phyloP scores from a whole-genome alignment of 2,329 filamentous ascomycete genomes.

The Didymellaceae sp. region DNA sequence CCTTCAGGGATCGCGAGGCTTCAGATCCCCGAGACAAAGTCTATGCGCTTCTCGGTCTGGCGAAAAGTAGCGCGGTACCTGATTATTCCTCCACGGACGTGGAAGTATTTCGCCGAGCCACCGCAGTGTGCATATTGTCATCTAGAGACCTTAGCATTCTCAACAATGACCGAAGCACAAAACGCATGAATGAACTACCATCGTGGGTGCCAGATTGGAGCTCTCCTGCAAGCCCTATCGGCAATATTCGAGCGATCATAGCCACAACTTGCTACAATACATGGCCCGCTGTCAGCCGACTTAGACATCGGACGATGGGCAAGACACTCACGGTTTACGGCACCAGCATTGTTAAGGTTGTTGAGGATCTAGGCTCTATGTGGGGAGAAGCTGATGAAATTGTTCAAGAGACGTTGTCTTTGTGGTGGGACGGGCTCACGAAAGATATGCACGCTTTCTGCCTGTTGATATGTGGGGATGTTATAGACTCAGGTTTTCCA shows the following conservation, averaged over 20 bases:
- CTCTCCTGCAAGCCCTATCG: background rate
- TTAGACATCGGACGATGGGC: background rate
- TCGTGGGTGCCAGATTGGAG: conserved; percentile 34
- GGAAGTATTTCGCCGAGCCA: background rate
- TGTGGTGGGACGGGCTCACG: background rate
- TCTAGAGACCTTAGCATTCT: background rate
- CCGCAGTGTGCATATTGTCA: background rate
- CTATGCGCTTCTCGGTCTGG: background rate
- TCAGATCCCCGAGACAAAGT: background rate
- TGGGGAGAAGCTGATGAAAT: background rate
- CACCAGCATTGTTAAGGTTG: too few species aligned
- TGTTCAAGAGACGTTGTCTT: background rate
- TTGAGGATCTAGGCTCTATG: background rate
- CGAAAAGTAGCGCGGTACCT: background rate
- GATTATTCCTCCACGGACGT: background rate
- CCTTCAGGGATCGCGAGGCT: background rate
- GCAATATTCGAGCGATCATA: background rate
- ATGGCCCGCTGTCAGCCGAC: background rate
- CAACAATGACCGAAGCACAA: conserved; percentile 22
- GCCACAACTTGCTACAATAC: background rate
- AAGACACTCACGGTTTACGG: background rate
- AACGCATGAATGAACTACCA: conserved; percentile 23
- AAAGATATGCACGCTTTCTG: conserved; percentile 1
- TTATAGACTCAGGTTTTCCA: background rate
- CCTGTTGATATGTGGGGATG: background rate